These are phyloP conservation scores for Oehlia diaphana DNA, from an alignment of 192 early-diverging fungal genomes.

Conservation along the genomic window DNA sequence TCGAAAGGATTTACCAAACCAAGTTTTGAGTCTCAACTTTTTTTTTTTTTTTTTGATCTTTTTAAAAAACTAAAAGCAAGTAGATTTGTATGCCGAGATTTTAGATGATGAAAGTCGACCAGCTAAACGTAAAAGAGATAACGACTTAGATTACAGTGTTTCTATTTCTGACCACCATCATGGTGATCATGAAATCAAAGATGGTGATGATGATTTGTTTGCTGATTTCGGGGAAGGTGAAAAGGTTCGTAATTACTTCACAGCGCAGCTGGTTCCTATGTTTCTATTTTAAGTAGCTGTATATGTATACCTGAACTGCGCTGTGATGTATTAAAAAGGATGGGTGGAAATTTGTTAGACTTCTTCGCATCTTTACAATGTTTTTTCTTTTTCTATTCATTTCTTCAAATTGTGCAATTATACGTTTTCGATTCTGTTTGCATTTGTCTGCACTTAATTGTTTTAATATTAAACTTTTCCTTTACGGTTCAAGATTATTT, in stretches of 20 bases:
- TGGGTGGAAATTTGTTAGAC: constrained; percentile 9
- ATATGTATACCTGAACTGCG: constrained; percentile 20
- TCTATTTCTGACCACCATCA: not conserved
- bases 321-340: not conserved
- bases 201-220: constrained; percentile 42
- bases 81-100: constrained; percentile 44
- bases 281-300: constrained; percentile 11
- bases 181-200: constrained; percentile 1
- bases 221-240: constrained; percentile 41
- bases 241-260: constrained; percentile 37
- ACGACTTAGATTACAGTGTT: not conserved
- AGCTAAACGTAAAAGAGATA: constrained; percentile 29
- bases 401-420: not conserved
- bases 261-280: constrained; percentile 12
- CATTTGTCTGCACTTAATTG: not conserved
- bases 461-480: not conserved
- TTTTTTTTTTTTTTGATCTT: not conserved
- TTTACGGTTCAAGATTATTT: not conserved
- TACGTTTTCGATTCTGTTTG: not conserved
- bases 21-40: not conserved
- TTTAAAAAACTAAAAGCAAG: constrained; percentile 21
- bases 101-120: constrained; percentile 33
- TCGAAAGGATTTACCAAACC: not conserved
- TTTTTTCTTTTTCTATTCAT: not conserved
- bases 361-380: not conserved